These are phyloP conservation scores for Lichtheimia ornata DNA, from an alignment of 371 early-diverging fungal species.

Conservation along the genomic window DNA sequence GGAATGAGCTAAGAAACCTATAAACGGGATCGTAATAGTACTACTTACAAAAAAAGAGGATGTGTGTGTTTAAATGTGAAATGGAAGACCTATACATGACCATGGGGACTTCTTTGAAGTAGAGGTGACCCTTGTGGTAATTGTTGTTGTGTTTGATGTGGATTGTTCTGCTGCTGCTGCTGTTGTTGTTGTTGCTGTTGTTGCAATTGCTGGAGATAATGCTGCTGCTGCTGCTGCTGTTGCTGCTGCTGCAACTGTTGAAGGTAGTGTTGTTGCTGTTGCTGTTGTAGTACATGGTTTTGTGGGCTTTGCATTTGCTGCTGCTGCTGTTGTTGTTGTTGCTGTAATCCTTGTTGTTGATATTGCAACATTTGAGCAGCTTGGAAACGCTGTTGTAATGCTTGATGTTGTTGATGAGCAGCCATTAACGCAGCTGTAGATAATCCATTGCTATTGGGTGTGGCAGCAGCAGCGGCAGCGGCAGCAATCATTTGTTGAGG, in stretches of 20 bases:
- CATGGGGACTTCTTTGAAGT: background rate
- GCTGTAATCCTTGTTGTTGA: conserved; percentile 20
- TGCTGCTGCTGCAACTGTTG: conserved; percentile 15
- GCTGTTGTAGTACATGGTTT: conserved; percentile 16
- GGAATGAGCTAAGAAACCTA: background rate
- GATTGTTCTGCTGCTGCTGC: conserved; percentile 10
- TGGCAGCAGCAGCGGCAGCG: conserved; percentile 10
- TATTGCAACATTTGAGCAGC: conserved; percentile 18
- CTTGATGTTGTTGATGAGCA: conserved; percentile 19
- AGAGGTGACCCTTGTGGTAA: conserved; percentile 5
- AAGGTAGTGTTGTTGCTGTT: conserved; percentile 14
- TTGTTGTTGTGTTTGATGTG: conserved; percentile 17
- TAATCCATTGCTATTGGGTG: conserved; percentile 10
- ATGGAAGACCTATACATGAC: conserved; percentile 3
- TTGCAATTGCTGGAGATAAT: conserved; percentile 16
- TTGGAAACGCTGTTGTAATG: conserved; percentile 23
- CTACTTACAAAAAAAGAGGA: conserved; percentile 1
- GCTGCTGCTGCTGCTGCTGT: conserved; percentile 24
- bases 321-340: conserved; percentile 18
- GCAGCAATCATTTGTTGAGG: conserved; percentile 12
- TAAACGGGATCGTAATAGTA: conserved; percentile 1
- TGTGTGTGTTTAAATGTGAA: conserved; percentile 1
- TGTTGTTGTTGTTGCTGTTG: conserved; percentile 22
- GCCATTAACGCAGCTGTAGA: conserved; percentile 5
- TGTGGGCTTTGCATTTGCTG: conserved; percentile 14